phyloP scores from a whole-genome alignment of 192 early-diverging fungal species.

The Spizellomyces sp. region DNA sequence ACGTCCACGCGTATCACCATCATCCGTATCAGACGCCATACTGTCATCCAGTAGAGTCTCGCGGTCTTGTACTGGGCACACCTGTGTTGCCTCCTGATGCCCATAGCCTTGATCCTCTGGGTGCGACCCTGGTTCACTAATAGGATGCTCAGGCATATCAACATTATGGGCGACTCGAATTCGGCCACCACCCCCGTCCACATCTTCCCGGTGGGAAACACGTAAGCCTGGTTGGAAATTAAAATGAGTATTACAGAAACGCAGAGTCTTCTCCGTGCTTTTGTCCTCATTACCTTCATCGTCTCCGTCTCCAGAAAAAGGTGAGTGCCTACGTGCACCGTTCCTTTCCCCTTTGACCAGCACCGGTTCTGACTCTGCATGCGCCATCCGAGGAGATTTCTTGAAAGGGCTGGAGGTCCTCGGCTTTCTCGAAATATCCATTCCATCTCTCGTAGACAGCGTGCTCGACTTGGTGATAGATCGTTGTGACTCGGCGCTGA shows the following conservation, averaged over 20 bases:
- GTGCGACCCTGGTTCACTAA: too few relatives aligned
- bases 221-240: too few relatives aligned
- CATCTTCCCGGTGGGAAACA: too few relatives aligned
- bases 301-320: too few relatives aligned
- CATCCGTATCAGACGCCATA: conserved; percentile 11
- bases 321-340: too few relatives aligned
- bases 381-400: not conserved
- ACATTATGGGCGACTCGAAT: too few relatives aligned
- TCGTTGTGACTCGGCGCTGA: too few relatives aligned
- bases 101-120: not conserved
- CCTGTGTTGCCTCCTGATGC: not conserved
- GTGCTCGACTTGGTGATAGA: not conserved
- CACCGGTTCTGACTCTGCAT: not conserved
- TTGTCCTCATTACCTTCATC: too few relatives aligned
- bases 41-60: not conserved
- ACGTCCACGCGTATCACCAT: not conserved
- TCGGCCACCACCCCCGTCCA: too few relatives aligned
- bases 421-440: not conserved
- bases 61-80: not conserved
- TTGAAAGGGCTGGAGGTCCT: conserved; percentile 7
- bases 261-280: too few relatives aligned
- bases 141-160: too few relatives aligned
- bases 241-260: too few relatives aligned
- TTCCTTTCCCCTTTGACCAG: not conserved
- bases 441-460: not conserved